Evolutionary conservation across 495 filamentous ascomycete species (phyloP), one percentile per base, ranked within the genome.

Genomic region (Penicillium samsonianum): DNA sequence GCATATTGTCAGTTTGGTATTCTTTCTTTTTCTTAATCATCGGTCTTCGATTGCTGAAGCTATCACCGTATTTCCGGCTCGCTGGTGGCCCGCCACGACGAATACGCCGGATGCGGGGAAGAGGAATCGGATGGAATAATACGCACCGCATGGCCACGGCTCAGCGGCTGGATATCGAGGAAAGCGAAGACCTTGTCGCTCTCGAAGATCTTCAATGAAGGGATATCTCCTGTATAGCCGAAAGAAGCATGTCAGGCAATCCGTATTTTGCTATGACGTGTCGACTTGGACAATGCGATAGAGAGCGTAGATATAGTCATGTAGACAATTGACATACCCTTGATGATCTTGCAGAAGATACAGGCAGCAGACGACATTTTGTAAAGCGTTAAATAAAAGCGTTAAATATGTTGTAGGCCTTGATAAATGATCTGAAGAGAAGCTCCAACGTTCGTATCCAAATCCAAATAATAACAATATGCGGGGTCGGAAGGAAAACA

Each of bases 321-420:
- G n/a, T 38, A 17, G 17, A n/a, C 14, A 8, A n/a, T 16, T 31
- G 17, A 61, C 72, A 57, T 76, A 88, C 92, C 94, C 81, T 95
- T 96, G 76, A 98, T 89, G 71, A 98, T 98, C 69, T 89, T 96
- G 83, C 94, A 98, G 80, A 98, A 98, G 72, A 98, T 92, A 67
- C 94, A 98, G 43, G 90, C 83, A 20, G 87, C 80, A 46, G 74
- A 71, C 26, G 74, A 65, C 74, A 77, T 78, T 31, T 48, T 70
- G 45, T 17, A 4, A 3, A 38, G n/a, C 7, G 17, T 38, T 38
- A 38, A 37, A 38, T n/a, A n/a, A n/a, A n/a, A n/a, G n/a, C n/a
- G n/a, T n/a, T n/a, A n/a, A n/a, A n/a, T n/a, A n/a, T n/a, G n/a
- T n/a, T n/a, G n/a, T n/a, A 14, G 6, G 16, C 8, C n/a, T 8